Evolutionary conservation across 495 filamentous ascomycete genomes (phyloP).

Genomic region (Penicillium pulvis): DNA sequence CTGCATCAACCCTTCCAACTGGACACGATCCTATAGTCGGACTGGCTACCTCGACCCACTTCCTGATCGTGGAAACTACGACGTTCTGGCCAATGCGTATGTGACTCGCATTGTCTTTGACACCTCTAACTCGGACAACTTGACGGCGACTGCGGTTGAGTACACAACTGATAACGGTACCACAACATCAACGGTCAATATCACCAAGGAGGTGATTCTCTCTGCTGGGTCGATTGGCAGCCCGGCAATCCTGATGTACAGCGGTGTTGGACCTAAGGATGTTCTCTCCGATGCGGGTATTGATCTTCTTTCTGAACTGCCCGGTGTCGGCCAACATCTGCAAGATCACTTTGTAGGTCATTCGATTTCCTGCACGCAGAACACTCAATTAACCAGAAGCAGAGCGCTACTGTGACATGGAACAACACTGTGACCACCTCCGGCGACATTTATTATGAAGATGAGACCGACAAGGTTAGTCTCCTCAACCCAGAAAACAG

Average conservation of each 20-base stretch:
- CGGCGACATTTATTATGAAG: conserved; percentile 32
- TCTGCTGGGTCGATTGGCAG: conserved; percentile 57
- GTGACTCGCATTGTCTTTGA: conserved; percentile 47
- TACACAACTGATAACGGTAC: conserved; percentile 32
- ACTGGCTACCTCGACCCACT: conserved; percentile 47
- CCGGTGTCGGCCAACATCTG: conserved; percentile 53
- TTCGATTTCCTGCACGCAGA: neutral
- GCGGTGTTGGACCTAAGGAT: conserved; percentile 46
- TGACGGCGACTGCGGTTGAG: conserved; percentile 33
- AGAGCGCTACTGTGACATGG: conserved; percentile 37
- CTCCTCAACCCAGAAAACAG: neutral
- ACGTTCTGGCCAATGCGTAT: conserved; percentile 46
- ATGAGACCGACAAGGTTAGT: conserved; percentile 29
- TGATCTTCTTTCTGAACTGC: conserved; percentile 44
- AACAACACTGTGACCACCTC: conserved; percentile 29
- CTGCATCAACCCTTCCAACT: conserved; percentile 35
- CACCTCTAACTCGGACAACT: conserved; percentile 23
- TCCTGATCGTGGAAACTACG: conserved; percentile 38
- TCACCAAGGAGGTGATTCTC: conserved; percentile 57
- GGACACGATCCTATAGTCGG: conserved; percentile 38
- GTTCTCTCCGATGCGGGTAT: conserved; percentile 41
- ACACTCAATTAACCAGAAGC: conserved; percentile 7
- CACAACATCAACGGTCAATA: conserved; percentile 33
- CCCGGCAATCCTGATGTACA: conserved; percentile 55
- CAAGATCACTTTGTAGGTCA: conserved; percentile 48